Evolutionary conservation across 345 rosid species (phyloP).

Genomic region (Eutrema japonicum): DNA sequence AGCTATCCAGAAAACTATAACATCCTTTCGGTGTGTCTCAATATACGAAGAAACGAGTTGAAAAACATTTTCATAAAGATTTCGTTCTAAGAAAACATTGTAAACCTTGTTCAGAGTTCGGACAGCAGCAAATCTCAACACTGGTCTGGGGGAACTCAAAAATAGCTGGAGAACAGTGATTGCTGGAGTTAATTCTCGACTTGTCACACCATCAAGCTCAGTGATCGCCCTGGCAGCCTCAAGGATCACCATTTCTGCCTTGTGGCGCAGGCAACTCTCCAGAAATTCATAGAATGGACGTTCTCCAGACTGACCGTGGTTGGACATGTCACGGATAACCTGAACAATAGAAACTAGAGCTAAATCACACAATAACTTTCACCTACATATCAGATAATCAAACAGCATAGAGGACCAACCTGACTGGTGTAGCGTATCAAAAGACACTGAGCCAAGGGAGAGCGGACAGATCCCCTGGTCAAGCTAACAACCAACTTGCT

Average conservation of each 20-base stretch:
- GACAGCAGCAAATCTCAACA: constrained; percentile 95
- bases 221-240: constrained; percentile 99
- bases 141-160: constrained; percentile 96
- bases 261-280: constrained; percentile 95
- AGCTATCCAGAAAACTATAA: constrained; percentile 7
- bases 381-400: constrained; percentile 9
- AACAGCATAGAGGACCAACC: constrained; percentile 48
- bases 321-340: constrained; percentile 89
- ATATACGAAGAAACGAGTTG: neutral
- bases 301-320: constrained; percentile 76
- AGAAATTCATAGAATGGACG: constrained; percentile 96
- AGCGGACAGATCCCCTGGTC: constrained; percentile 96
- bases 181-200: constrained; percentile 94
- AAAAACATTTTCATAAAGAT: neutral
- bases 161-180: constrained; percentile 97
- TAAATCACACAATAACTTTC: constrained; percentile 6
- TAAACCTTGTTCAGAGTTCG: constrained; percentile 94
- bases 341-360: constrained; percentile 40
- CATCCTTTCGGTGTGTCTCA: neutral
- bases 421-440: constrained; percentile 91
- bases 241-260: constrained; percentile 97
- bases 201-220: constrained; percentile 91
- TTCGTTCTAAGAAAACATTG: constrained; percentile 14
- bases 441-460: constrained; percentile 96
- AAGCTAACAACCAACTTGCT: constrained; percentile 89